These are phyloP conservation scores for Rhodotorula sp. DNA, from an alignment of 1,284 basidiomycete genomes.

Conservation along the genomic window DNA sequence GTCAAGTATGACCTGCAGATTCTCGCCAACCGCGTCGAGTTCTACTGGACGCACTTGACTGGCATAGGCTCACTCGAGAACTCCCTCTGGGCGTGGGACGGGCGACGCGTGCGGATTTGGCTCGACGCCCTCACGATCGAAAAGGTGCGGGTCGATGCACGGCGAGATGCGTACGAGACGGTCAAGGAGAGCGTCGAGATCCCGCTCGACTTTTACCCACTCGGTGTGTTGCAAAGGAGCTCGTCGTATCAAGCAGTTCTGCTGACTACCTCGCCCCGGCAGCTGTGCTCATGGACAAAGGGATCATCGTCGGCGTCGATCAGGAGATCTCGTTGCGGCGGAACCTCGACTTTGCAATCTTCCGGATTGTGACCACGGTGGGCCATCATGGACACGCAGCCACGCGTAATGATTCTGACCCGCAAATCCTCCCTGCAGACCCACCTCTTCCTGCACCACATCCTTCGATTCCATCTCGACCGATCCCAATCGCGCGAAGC, in stretches of 20 bases:
- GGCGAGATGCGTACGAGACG: slow-evolving; percentile 54
- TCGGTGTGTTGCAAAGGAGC: slow-evolving; percentile 63
- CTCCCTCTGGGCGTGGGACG: slow-evolving; percentile 96
- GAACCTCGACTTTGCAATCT: slow-evolving; percentile 85
- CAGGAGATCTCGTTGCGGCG: slow-evolving; percentile 74
- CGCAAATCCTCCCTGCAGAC: slow-evolving; percentile 57
- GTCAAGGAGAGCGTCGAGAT: slow-evolving; percentile 92
- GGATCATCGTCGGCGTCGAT: slow-evolving; percentile 94
- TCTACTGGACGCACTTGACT: slow-evolving; percentile 95
- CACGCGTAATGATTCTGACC: slow-evolving; percentile 3
- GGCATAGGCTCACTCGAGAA: slow-evolving; percentile 92
- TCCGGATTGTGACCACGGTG: slow-evolving; percentile 85
- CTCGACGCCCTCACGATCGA: slow-evolving; percentile 91
- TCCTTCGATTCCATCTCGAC: slow-evolving; percentile 79
- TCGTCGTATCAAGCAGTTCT: not conserved
- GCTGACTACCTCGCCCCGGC: slow-evolving; percentile 19
- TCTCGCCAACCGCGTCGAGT: slow-evolving; percentile 90
- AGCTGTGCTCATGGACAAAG: slow-evolving; percentile 98
- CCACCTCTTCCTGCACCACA: slow-evolving; percentile 89
- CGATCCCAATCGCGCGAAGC: slow-evolving; percentile 70
- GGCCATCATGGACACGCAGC: slow-evolving; percentile 43
- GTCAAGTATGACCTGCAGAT: slow-evolving; percentile 98
- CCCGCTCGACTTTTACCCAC: slow-evolving; percentile 86
- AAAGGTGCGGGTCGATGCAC: slow-evolving; percentile 47
- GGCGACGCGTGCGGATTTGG: slow-evolving; percentile 85